A percentile compares a stretch with the other conserved stretches of the same genome.
Conservation (phyloP, 2,329 filamentous ascomycete species). For the Juglanconis oblonga region DNA sequence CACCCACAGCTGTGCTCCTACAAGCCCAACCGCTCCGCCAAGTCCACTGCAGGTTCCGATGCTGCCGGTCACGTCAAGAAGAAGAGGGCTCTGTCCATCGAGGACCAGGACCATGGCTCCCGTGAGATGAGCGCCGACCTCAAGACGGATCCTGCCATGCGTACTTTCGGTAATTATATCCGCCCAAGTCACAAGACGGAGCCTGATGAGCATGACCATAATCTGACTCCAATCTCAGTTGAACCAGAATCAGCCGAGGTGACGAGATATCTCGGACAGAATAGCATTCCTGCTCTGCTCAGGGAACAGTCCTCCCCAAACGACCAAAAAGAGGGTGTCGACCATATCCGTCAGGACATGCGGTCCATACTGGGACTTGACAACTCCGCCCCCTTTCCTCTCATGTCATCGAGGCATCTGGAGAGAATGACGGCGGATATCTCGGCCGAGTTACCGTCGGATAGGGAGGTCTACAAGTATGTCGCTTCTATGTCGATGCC, state of each 20-base stretch:
- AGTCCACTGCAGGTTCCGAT: slow-evolving; percentile 23
- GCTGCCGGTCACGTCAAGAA: slow-evolving; percentile 18
- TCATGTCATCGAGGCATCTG: slow-evolving; percentile 63
- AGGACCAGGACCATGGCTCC: slow-evolving; percentile 38
- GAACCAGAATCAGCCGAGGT: slow-evolving; percentile 54
- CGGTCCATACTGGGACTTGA: slow-evolving; percentile 64
- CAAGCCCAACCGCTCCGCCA: slow-evolving; percentile 55
- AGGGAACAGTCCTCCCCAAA: slow-evolving; percentile 57
- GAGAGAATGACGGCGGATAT: slow-evolving; percentile 60
- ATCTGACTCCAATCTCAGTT: slow-evolving; percentile 30
- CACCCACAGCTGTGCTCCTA: slow-evolving; percentile 65
- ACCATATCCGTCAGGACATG: slow-evolving; percentile 61
- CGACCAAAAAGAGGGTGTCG: slow-evolving; percentile 49
- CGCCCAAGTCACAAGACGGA: slow-evolving; percentile 8
- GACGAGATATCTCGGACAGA: slow-evolving; percentile 63
- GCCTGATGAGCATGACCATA: slow-evolving; percentile 3
- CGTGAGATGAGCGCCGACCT: slow-evolving; percentile 33
- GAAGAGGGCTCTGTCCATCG: slow-evolving; percentile 21
- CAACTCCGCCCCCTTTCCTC: slow-evolving; percentile 63
- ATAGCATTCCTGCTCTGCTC: slow-evolving; percentile 64
- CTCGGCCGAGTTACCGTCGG: slow-evolving; percentile 58
- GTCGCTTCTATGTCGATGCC: slow-evolving; percentile 23
- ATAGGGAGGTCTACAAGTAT: slow-evolving; percentile 65
- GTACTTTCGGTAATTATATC: slow-evolving; percentile 25
- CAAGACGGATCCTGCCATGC: slow-evolving; percentile 36